phyloP scores from a whole-genome alignment of 2,329 filamentous ascomycete species.

The Hypoxylon sp. region DNA sequence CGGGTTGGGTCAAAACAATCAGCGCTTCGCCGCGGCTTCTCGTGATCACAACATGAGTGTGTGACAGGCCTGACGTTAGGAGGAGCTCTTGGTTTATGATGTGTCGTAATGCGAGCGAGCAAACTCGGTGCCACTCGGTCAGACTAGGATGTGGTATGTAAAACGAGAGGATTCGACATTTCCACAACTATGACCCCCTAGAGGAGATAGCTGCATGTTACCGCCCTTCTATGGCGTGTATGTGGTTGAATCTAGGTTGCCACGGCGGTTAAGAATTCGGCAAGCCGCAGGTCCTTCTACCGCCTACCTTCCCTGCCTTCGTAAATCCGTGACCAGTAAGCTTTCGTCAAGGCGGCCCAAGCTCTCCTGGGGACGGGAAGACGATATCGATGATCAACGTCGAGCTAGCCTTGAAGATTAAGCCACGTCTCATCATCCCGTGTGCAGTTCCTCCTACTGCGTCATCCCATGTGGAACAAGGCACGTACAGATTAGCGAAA shows the following conservation, averaged over 20 bases:
- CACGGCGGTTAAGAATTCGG: slow-evolving; percentile 14
- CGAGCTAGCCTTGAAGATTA: slow-evolving; percentile 25
- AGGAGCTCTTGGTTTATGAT: slow-evolving; percentile 17
- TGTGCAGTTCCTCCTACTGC: slow-evolving; percentile 26
- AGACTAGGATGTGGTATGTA: slow-evolving; percentile 15
- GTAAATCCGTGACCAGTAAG: slow-evolving; percentile 16
- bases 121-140: slow-evolving; percentile 27
- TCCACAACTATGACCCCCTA: slow-evolving; percentile 12
- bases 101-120: slow-evolving; percentile 26
- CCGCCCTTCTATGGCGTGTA: slow-evolving; percentile 12
- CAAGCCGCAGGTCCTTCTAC: slow-evolving; percentile 23
- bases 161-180: slow-evolving; percentile 15
- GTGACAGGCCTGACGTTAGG: slow-evolving; percentile 17
- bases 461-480: slow-evolving; percentile 34
- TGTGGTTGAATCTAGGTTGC: slow-evolving; percentile 26
- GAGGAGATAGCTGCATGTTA: slow-evolving; percentile 22
- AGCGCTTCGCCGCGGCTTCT: slow-evolving; percentile 18
- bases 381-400: slow-evolving; percentile 1
- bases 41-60: slow-evolving; percentile 14
- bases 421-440: slow-evolving; percentile 38
- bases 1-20: slow-evolving; percentile 21
- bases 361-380: slow-evolving; percentile 13
- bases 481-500: slow-evolving; percentile 37
- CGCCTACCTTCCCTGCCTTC: slow-evolving; percentile 10
- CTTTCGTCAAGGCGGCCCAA: slow-evolving; percentile 10